These are phyloP conservation scores for Escovopsis sp. DNA, from an alignment of 2,329 filamentous ascomycete genomes.

Conservation along the genomic window DNA sequence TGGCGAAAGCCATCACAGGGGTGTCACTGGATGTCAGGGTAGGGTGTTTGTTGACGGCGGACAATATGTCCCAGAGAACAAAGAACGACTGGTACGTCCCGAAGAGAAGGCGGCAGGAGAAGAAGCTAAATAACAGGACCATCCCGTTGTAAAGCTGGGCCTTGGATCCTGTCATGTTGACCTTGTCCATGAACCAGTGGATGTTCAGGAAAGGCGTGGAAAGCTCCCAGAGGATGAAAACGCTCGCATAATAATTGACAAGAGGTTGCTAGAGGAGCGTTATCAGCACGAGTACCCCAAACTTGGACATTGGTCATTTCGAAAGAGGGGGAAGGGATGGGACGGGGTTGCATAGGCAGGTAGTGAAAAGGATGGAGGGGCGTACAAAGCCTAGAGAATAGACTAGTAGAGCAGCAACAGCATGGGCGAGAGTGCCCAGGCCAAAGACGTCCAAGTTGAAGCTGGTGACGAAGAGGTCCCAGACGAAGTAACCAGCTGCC, in stretches of 20 bases:
- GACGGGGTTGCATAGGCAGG: background rate
- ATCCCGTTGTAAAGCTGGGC: constrained; percentile 68
- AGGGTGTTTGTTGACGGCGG: constrained; percentile 28
- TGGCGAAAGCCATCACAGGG: constrained; percentile 29
- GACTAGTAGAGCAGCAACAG: constrained; percentile 56
- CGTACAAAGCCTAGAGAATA: constrained; percentile 70
- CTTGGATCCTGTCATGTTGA: constrained; percentile 60
- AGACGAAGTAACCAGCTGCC: constrained; percentile 70
- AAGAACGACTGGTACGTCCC: constrained; percentile 57
- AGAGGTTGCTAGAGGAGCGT: constrained; percentile 51
- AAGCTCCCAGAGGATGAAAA: constrained; percentile 79
- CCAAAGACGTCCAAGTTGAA: constrained; percentile 59
- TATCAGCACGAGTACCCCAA: background rate
- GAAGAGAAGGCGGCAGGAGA: constrained; percentile 62
- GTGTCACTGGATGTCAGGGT: constrained; percentile 13
- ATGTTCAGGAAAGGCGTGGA: constrained; percentile 76
- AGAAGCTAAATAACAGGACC: constrained; percentile 57
- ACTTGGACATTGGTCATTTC: too few relatives aligned
- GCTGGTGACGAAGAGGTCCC: constrained; percentile 61
- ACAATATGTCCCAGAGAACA: constrained; percentile 57
- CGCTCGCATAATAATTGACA: constrained; percentile 66
- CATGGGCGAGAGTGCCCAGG: constrained; percentile 63
- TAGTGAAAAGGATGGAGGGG: constrained; percentile 8
- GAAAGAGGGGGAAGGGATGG: too few relatives aligned
- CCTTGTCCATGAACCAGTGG: constrained; percentile 87